Conservation (phyloP, 352 stramenopile species). For the Achlya hypogyna region DNA sequence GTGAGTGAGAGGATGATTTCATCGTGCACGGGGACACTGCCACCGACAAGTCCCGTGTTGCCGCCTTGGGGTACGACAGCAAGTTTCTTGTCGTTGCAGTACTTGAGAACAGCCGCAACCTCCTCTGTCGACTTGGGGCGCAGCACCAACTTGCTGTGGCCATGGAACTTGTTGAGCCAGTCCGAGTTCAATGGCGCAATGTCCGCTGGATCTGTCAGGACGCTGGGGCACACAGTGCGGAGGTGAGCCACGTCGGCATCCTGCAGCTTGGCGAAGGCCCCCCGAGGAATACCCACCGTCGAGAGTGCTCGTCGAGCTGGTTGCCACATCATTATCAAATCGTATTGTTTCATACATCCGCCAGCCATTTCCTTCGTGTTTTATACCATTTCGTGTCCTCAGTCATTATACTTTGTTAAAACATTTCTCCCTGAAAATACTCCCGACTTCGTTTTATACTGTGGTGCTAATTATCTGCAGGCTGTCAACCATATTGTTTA, state of each 20-base stretch:
- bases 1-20: constrained; percentile 92
- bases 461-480: too few relatives aligned
- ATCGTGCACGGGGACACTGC: constrained; percentile 80
- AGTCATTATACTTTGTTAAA: too few relatives aligned
- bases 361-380: too few relatives aligned
- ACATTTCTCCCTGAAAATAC: too few relatives aligned
- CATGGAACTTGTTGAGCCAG: constrained; percentile 83
- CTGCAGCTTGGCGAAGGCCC: constrained; percentile 40
- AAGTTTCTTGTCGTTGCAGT: constrained; percentile 87
- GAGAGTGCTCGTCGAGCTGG: too few relatives aligned
- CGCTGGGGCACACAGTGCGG: constrained; percentile 45
- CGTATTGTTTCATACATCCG: too few relatives aligned
- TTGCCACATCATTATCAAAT: too few relatives aligned
- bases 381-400: too few relatives aligned
- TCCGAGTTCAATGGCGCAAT: constrained; percentile 64
- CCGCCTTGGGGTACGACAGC: constrained; percentile 92
- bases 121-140: constrained; percentile 81
- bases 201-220: constrained; percentile 60
- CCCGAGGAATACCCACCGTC: too few relatives aligned
- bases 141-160: constrained; percentile 58
- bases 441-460: too few relatives aligned
- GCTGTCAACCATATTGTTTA: too few relatives aligned
- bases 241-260: constrained; percentile 59
- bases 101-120: constrained; percentile 84
- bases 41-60: constrained; percentile 96